Evolutionary conservation across 768 basidiomycete species (phyloP), one percentile per base, ranked within the genome.

Genomic region (Lentinula lateritia): DNA sequence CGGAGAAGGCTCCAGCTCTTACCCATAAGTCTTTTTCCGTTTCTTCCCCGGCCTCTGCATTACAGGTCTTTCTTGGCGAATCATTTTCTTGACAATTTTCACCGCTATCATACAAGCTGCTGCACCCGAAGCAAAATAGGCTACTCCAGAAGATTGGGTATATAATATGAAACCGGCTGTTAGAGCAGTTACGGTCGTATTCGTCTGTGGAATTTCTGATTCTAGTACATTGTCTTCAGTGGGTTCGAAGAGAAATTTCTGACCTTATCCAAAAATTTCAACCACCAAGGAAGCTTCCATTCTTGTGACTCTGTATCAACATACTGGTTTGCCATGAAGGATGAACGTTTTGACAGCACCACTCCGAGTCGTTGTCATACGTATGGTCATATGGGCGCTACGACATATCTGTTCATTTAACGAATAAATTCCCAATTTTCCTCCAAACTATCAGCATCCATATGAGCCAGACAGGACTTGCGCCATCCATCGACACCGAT

Each of bases 1-100:
- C 62, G 32, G 50, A 34, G 18, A 34, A 10, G 56, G 42, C 6
- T 32, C 13, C 10, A 39, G 52, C 32, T 69, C 83, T 53, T 67
- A 92, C 90, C 91, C 91, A 68, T 88, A 93, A 3, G 84, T 76
- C 56, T 75, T 74, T 69, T 87, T 90, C 48, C 73, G 72, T 48
- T 63, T 63, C 20, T 65, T 68, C 65, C 69, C 73, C 41, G 74
- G 69, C 28, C 70, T 67, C 23, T 74, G 67, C 38, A 70, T 66
- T 20, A 64, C 63, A 5, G 88, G 91, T 42, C 91, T 82, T 23
- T 83, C 81, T 68, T 93, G 90, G 39, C 83, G 79, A 28, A 93
- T 78, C 28, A 79, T 66, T 16, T 64, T 74, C 68, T 93, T 93
- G 56, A 86, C 66, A 4, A 82, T 54, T 70, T 90, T 90, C 52